Evolutionary conservation across 208 protist genomes (phyloP), one percentile per base, ranked within the genome.

Genomic region (Trypanosoma platydactyli): DNA sequence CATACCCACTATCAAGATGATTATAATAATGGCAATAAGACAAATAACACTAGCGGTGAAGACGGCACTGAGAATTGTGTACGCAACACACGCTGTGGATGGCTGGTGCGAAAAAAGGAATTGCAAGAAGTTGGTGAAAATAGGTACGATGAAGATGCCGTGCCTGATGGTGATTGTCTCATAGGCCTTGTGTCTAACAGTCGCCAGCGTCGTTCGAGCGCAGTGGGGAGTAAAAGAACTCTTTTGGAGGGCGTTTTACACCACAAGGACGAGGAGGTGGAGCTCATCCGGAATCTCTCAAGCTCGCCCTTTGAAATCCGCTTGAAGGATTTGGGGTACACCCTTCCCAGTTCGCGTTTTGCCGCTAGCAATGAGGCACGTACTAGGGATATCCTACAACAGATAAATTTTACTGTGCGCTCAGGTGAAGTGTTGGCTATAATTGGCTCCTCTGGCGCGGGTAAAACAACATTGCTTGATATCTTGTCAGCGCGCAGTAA

Each of bases 381-480:
- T 35, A 55, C 54, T 18, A 73, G 75, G 27, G 58, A 62, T 20
- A 84, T 97, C 55, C 69, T 97, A 20, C 71, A 95, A 48, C 73
- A 86, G 42, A 78, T 97, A 35, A 89, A 80, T 63, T 86, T 97
- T 57, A 77, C 70, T 13, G 83, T 94, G 11, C 77, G 51, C 65
- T 90, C 83, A 12, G 91, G 91, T 38, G 87, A 94, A 50, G 83
- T 94, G 48, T 62, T 97, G 20, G 92, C 92, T 27, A 89, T 97
- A 60, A 90, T 97, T 87, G 92, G 92, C 11, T 78, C 89, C 5
- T 94, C 88, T 42, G 92, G 92, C 6, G 88, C 92, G 0, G 92
- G 92, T 56, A 97, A 97, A 72, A 95, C 92, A 41, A 94, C 89
- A 11, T 78, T 97, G 68, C 86, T 97, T 12, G 90, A 97, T 66